Percentiles rank a stretch among this genome's conserved stretches.
These are phyloP conservation scores for Dalbergia oliveri DNA, from an alignment of 306 rosid species.

Conservation along the genomic window DNA sequence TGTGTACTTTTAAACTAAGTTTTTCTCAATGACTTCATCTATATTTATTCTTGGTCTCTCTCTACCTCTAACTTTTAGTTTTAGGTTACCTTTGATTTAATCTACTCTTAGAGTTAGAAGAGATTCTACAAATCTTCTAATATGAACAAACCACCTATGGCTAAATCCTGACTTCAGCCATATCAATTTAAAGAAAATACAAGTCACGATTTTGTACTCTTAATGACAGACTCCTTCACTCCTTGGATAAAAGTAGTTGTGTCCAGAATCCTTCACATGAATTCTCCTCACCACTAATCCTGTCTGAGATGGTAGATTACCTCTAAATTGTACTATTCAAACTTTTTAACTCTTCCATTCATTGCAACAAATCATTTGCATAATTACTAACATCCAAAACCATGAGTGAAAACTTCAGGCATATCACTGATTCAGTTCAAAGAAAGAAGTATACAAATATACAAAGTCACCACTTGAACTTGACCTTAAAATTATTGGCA, in stretches of 20 bases:
- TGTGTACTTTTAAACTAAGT: no score
- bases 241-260: background rate
- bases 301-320: background rate
- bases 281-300: background rate
- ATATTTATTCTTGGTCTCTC: no score
- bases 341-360: no score
- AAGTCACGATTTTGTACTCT: background rate
- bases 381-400: background rate
- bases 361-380: no score
- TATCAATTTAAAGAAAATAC: no score
- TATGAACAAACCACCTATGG: no score
- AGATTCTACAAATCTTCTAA: no score
- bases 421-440: background rate
- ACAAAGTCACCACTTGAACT: background rate
- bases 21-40: no score
- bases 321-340: background rate
- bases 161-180: no score
- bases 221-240: background rate
- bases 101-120: no score
- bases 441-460: background rate
- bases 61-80: no score
- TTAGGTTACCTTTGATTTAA: no score
- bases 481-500: background rate
- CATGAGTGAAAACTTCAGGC: background rate
- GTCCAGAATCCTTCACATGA: background rate